A percentile compares a stretch with the other conserved stretches of the same genome.
phyloP scores from a whole-genome alignment of 257 asterid species.

The Ehretia macrophylla region DNA sequence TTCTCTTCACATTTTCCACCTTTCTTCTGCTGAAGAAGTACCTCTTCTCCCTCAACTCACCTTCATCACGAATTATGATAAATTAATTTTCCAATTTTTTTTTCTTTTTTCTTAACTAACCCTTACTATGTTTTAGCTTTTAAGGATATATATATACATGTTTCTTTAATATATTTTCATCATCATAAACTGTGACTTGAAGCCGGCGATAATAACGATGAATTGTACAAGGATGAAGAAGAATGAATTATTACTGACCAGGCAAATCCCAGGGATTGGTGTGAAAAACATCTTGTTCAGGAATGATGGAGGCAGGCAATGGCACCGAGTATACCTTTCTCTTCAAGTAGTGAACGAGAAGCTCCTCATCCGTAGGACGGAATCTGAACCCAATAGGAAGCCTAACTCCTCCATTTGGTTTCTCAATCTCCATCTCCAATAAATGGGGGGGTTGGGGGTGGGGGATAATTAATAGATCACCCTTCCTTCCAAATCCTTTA shows the following conservation, averaged over 20 bases:
- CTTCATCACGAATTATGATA: conserved; percentile 9
- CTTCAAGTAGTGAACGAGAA: conserved; percentile 41
- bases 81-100: too few species aligned
- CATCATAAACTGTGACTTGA: too few species aligned
- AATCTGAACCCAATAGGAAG: conserved; percentile 57
- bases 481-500: too few species aligned
- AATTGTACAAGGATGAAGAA: too few species aligned
- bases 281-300: conserved; percentile 24
- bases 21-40: conserved; percentile 39
- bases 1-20: conserved; percentile 16
- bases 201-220: too few species aligned
- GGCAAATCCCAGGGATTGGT: conserved; percentile 1
- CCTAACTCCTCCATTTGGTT: not conserved
- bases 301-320: conserved; percentile 40
- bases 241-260: not conserved
- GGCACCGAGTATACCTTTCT: conserved; percentile 37
- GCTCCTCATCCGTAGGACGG: conserved; percentile 46
- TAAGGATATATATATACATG: too few species aligned
- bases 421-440: conserved; percentile 10
- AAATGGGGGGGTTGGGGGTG: too few species aligned
- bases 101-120: too few species aligned
- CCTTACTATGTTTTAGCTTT: too few species aligned
- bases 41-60: conserved; percentile 47
- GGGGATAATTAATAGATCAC: too few species aligned
- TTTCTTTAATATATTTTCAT: too few species aligned